Base-by-base conservation (phyloP, 2,329 filamentous ascomycete species). In the Pseudohalonectria lignicola region DNA sequence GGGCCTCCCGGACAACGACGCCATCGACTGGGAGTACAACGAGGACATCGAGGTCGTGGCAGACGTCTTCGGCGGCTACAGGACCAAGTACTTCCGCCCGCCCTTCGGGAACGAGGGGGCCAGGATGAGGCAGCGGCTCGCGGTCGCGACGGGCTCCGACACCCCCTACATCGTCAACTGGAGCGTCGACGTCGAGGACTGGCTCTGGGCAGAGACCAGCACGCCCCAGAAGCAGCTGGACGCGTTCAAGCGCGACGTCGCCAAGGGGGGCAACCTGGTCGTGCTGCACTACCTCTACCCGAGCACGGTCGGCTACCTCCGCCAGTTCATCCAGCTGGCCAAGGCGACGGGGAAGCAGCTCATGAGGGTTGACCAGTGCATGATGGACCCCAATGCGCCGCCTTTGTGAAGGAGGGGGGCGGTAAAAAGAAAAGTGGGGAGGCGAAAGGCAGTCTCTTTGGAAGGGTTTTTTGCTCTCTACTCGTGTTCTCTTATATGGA, bases 141-240 rank as follows among this genome's bases (percentile, higher is more conserved):
- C 76, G 0, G 61, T 63, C 1, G 66, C 70, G 0, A 61, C 69
- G 32, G 54, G 55, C 13, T 64, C 69, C 16, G 59, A 64, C 2
- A 63, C 70, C 12, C 67, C 74, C 1, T 70, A 72, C 45, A 70
- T 82, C 31, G 69, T 82, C 37, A 76, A 75, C 53, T 83, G 79
- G 79, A 76, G 69, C 49, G 73, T 84, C 32, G 79, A 84, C 49
- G 73, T 82, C 23, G 75, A 83, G 60, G 79, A 84, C 52, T 83
- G 77, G 76, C 49, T 79, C 18, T 84, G 77, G 76, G 78, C 75
- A 1, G 59, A 69, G 51, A 69, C 65, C 0, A 49, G 58, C 31
- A 82, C 76, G 4, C 79, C 79, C 1, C 72, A 81, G 60, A 76
- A 76, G 49, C 79, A 83, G 57, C 58, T 81, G 12, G 72, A 74